Conservation (phyloP, 331 rosid species). For the Prunus yedoensis region DNA sequence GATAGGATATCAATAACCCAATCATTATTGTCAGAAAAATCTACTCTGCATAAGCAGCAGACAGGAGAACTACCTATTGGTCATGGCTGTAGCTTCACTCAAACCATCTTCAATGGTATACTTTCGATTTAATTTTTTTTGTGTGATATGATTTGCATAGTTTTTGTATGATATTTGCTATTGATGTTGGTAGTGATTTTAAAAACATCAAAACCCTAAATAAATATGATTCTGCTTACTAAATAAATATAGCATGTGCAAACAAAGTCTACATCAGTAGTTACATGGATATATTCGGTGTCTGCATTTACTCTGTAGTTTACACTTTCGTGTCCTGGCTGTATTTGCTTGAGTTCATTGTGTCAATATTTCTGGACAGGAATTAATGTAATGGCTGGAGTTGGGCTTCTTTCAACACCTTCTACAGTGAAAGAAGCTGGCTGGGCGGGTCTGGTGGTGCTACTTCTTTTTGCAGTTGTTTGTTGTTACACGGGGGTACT, state of each 20-base stretch:
- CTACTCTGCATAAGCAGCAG: too few species aligned
- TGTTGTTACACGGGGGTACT: constrained; percentile 84
- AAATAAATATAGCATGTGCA: not conserved
- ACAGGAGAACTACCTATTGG: too few species aligned
- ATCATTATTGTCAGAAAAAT: not conserved
- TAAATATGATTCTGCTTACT: not conserved
- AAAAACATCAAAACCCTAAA: not conserved
- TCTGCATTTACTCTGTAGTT: not conserved
- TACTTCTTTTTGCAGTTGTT: constrained; percentile 60
- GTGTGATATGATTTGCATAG: not conserved
- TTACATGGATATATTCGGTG: not conserved
- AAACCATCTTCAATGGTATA: too few species aligned
- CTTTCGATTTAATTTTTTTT: too few species aligned
- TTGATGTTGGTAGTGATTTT: not conserved
- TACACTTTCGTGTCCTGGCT: not conserved
- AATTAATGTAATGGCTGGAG: constrained; percentile 84
- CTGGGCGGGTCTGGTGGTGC: constrained; percentile 69
- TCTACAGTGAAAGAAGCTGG: constrained; percentile 75
- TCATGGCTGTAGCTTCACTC: too few species aligned
- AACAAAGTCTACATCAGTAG: not conserved
- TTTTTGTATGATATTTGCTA: not conserved
- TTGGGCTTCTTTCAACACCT: constrained; percentile 85
- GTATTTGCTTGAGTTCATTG: not conserved
- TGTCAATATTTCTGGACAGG: constrained; percentile 40
- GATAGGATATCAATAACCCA: constrained; percentile 38